phyloP scores from a whole-genome alignment of 192 early-diverging fungal species.

The Podila epigama region DNA sequence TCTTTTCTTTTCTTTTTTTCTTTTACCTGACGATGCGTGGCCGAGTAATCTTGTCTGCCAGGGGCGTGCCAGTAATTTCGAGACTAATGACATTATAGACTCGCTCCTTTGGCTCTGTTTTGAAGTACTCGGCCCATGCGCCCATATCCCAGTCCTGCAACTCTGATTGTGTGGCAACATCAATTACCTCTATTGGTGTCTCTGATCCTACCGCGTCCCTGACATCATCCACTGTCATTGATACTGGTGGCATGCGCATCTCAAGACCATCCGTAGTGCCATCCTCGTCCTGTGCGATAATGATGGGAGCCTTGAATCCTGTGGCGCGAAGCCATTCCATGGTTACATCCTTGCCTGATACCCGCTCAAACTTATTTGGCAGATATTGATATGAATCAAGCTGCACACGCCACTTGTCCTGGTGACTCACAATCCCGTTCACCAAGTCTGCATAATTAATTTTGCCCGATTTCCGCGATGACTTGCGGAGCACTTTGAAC shows the following conservation, averaged over 20 bases:
- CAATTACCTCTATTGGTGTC: conserved; percentile 83
- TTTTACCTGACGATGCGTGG: conserved; percentile 77
- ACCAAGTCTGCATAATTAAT: conserved; percentile 89
- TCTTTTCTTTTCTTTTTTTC: no score
- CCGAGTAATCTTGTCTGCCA: conserved; percentile 71
- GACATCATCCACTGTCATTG: conserved; percentile 68
- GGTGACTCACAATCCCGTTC: conserved; percentile 78
- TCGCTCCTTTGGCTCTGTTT: conserved; percentile 65
- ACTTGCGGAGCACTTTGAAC: conserved; percentile 56
- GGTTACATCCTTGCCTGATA: conserved; percentile 72
- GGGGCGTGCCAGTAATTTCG: conserved; percentile 79
- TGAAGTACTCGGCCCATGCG: conserved; percentile 86
- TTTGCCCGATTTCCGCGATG: conserved; percentile 58
- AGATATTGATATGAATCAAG: conserved; percentile 73
- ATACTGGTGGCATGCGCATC: conserved; percentile 78
- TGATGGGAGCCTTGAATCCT: conserved; percentile 77
- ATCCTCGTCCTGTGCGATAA: conserved; percentile 58
- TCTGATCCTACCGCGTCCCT: conserved; percentile 64
- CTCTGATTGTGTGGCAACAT: conserved; percentile 90
- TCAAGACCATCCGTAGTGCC: conserved; percentile 69
- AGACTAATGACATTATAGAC: conserved; percentile 91
- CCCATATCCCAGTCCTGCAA: conserved; percentile 78
- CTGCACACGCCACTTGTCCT: conserved; percentile 81
- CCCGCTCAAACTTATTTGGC: conserved; percentile 68
- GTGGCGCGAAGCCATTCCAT: conserved; percentile 66